Conservation (phyloP, 495 filamentous ascomycete species). For the Acidomyces sp. region DNA sequence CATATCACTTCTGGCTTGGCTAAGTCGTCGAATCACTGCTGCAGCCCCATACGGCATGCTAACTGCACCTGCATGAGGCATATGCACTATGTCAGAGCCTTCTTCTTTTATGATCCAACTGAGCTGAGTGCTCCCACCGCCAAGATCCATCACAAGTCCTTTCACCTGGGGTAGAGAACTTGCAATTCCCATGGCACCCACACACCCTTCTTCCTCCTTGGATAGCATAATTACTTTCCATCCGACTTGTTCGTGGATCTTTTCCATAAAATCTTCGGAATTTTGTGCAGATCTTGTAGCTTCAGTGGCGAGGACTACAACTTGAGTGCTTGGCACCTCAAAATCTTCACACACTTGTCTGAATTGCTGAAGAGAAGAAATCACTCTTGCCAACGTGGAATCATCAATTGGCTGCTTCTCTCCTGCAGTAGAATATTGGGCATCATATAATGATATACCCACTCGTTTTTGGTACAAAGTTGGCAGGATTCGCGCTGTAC, state of each 20-base stretch:
- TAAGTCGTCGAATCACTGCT: conserved; percentile 51
- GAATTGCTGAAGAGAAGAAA: conserved; percentile 56
- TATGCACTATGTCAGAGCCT: conserved; percentile 33
- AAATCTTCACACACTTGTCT: conserved; percentile 57
- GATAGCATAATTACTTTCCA: conserved; percentile 57
- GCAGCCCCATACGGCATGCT: conserved; percentile 81
- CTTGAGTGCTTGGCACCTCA: conserved; percentile 46
- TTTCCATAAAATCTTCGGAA: conserved; percentile 47
- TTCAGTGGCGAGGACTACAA: conserved; percentile 74
- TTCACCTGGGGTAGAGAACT: conserved; percentile 54
- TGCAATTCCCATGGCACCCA: conserved; percentile 74
- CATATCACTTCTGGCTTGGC: conserved; percentile 26
- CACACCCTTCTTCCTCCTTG: conserved; percentile 67
- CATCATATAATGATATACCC: conserved; percentile 82
- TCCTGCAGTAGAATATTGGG: conserved; percentile 41
- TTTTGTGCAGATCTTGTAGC: conserved; percentile 76
- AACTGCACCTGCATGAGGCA: conserved; percentile 35
- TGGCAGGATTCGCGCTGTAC: conserved; percentile 55
- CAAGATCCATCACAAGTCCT: conserved; percentile 76
- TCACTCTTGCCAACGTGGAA: conserved; percentile 47
- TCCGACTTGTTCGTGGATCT: conserved; percentile 47
- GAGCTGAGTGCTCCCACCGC: conserved; percentile 83
- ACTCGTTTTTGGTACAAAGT: conserved; percentile 66
- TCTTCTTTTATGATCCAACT: conserved; percentile 58
- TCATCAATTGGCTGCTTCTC: conserved; percentile 45